Evolutionary conservation across 2,329 filamentous ascomycete genomes (phyloP).

Genomic region (Colletotrichum orchidophilum): DNA sequence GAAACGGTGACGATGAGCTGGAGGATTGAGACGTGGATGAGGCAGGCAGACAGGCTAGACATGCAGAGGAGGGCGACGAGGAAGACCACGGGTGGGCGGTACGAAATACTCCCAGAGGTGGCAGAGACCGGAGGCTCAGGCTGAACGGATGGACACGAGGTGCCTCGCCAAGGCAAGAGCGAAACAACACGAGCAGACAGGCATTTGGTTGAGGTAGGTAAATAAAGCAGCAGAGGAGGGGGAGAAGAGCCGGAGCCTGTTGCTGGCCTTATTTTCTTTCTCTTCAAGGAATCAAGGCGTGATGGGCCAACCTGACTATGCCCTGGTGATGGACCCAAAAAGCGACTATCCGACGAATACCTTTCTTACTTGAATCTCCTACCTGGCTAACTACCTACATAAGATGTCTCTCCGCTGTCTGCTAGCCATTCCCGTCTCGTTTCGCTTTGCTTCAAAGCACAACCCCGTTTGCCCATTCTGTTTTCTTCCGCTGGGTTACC

Average conservation of each 20-base stretch:
- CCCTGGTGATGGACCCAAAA: background rate
- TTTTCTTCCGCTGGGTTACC: background rate
- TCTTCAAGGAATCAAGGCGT: background rate
- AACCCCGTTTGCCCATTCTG: background rate
- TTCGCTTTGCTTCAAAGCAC: background rate
- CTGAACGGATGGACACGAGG: background rate
- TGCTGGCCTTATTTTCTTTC: background rate
- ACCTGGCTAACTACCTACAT: background rate
- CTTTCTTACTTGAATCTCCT: background rate
- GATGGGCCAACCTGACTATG: background rate
- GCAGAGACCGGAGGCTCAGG: background rate
- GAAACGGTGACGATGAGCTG: background rate
- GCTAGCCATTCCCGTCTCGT: background rate
- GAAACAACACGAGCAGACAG: background rate
- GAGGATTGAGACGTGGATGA: background rate
- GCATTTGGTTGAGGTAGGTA: background rate
- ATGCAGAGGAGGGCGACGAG: conserved; percentile 10
- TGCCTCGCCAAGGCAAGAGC: background rate
- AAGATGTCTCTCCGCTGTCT: background rate
- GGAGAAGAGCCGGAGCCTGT: background rate
- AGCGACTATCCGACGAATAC: no score
- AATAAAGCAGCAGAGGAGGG: background rate
- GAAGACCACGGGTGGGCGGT: background rate
- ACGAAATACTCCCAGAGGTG: background rate
- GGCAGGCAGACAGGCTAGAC: background rate